Conservation (phyloP, 192 early-diverging fungal genomes). For the Haplosporangium gracile region DNA sequence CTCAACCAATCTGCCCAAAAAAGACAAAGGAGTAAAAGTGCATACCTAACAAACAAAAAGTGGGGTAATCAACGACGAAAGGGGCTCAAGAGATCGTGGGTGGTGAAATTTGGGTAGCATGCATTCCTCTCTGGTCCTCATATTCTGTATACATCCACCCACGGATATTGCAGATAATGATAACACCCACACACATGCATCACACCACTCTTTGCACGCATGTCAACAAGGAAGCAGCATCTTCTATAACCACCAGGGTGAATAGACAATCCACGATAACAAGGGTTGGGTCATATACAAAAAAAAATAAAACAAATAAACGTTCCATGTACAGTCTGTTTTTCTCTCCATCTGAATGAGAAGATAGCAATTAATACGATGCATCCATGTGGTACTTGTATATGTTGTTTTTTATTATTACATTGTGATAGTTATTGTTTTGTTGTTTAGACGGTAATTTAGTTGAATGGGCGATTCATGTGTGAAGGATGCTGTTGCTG, state of each 20-base stretch:
- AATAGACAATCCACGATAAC: background rate
- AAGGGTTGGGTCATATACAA: background rate
- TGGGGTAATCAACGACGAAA: background rate
- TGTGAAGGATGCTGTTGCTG: conserved; percentile 8
- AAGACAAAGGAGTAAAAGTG: no score
- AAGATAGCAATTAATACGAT: background rate
- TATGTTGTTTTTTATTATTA: conserved; percentile 9
- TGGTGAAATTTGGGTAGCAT: background rate
- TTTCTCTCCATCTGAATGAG: no score
- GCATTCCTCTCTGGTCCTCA: background rate
- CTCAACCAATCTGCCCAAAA: conserved; percentile 10
- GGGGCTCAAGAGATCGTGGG: background rate
- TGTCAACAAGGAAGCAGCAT: no score
- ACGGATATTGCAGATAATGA: background rate
- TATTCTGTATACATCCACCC: background rate
- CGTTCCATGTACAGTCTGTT: background rate
- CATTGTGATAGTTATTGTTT: background rate
- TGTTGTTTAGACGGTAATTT: background rate
- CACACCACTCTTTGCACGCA: background rate
- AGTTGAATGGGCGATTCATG: conserved; percentile 26
- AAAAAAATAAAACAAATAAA: background rate
- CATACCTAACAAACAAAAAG: background rate
- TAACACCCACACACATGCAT: background rate
- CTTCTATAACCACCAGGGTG: background rate
- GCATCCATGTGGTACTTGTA: background rate